These are phyloP conservation scores for Colletotrichum phormii DNA, from an alignment of 2,329 filamentous ascomycete species.

Conservation along the genomic window DNA sequence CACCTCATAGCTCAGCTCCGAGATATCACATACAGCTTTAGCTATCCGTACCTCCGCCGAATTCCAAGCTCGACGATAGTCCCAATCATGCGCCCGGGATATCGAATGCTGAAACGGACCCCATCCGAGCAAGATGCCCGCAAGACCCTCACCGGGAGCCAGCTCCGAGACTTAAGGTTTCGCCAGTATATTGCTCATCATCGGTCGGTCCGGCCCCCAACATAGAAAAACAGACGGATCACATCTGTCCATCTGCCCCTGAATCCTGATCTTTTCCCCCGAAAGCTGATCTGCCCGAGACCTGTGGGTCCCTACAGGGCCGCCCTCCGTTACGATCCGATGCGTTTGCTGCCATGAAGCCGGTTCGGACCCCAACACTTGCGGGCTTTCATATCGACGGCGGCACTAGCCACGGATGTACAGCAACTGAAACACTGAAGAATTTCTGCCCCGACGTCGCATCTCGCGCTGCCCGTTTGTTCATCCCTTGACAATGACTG, in stretches of 20 bases:
- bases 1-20: conserved; percentile 17
- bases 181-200: conserved; percentile 18
- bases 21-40: background rate
- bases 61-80: background rate
- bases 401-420: background rate
- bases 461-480: conserved; percentile 24
- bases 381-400: conserved; percentile 4
- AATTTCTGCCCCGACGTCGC: conserved; percentile 20
- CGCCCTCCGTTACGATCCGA: conserved; percentile 24
- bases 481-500: conserved; percentile 14
- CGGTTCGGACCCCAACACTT: conserved; percentile 29
- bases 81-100: background rate
- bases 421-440: conserved; percentile 36
- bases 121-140: conserved; percentile 11
- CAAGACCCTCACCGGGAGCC: background rate
- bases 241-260: background rate
- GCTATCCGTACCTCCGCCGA: background rate
- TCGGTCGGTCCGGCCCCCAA: conserved; percentile 36
- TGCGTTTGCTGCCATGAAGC: conserved; percentile 11
- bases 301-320: conserved; percentile 27
- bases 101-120: conserved; percentile 26
- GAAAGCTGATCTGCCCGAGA: conserved; percentile 17
- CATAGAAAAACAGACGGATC: background rate
- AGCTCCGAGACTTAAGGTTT: conserved; percentile 23
- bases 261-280: conserved; percentile 14